phyloP scores from a whole-genome alignment of 2,329 filamentous ascomycete species.

The Zarea fungicola region DNA sequence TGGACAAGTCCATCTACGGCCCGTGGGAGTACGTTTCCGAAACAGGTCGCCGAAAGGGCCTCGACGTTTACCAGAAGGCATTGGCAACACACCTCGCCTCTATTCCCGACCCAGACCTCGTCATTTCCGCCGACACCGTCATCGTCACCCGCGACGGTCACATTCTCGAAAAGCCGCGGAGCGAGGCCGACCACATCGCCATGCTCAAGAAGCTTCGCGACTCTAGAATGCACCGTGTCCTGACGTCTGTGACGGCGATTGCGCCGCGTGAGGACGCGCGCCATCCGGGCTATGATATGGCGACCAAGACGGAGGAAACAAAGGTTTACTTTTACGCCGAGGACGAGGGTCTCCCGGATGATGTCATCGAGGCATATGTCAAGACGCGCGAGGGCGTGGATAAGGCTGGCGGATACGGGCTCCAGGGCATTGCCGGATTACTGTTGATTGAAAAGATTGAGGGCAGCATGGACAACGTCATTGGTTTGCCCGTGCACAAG shows the following conservation, averaged over 20 bases:
- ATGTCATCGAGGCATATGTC: slow-evolving; percentile 74
- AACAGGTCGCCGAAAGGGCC: slow-evolving; percentile 78
- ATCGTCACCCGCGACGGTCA: slow-evolving; percentile 70
- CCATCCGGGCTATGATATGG: slow-evolving; percentile 80
- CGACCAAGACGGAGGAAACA: slow-evolving; percentile 83
- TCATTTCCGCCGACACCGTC: slow-evolving; percentile 87
- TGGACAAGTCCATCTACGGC: slow-evolving; percentile 66
- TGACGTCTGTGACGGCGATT: slow-evolving; percentile 81
- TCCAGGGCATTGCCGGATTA: slow-evolving; percentile 84
- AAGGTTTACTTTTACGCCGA: slow-evolving; percentile 76
- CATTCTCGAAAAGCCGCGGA: slow-evolving; percentile 87
- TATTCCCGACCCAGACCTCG: slow-evolving; percentile 67
- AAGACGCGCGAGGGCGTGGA: slow-evolving; percentile 86
- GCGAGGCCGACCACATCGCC: slow-evolving; percentile 70
- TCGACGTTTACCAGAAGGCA: slow-evolving; percentile 58
- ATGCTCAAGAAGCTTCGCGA: slow-evolving; percentile 84
- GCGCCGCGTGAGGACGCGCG: slow-evolving; percentile 73
- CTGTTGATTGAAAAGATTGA: slow-evolving; percentile 85
- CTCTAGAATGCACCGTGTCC: slow-evolving; percentile 70
- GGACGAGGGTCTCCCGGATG: slow-evolving; percentile 59
- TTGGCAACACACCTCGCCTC: slow-evolving; percentile 39
- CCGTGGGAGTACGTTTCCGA: slow-evolving; percentile 88
- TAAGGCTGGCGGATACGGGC: slow-evolving; percentile 92
- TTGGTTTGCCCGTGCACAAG: slow-evolving; percentile 77
- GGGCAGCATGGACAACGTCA: slow-evolving; percentile 87